A percentile compares a stretch with the other conserved stretches of the same genome.
Conservation (phyloP, 1,284 basidiomycete genomes). For the Lentinus polychrous region DNA sequence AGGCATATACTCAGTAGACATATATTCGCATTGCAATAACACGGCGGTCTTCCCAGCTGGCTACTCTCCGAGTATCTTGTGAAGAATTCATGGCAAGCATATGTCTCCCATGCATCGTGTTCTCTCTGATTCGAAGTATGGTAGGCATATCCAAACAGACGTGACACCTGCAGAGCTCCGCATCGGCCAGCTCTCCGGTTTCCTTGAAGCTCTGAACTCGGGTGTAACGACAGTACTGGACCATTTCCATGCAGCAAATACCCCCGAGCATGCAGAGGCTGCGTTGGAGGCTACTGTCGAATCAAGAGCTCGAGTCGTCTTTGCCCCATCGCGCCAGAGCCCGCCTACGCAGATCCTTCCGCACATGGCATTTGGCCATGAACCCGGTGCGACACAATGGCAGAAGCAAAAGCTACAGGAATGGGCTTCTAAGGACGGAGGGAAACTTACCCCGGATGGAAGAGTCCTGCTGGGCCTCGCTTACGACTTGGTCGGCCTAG, state of each 20-base stretch:
- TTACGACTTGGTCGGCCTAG: conserved; percentile 14
- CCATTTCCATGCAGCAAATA: conserved; percentile 26
- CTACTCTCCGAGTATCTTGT: conserved; percentile 25
- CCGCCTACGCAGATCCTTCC: conserved; percentile 20
- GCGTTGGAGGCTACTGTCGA: conserved; percentile 22
- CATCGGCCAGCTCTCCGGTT: conserved; percentile 26
- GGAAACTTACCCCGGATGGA: conserved; percentile 22
- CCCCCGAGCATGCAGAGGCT: conserved; percentile 23
- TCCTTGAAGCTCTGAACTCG: conserved; percentile 27
- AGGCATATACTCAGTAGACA: no score
- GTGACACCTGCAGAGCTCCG: conserved; percentile 24
- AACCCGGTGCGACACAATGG: conserved; percentile 21
- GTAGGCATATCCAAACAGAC: conserved; percentile 19
- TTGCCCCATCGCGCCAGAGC: conserved; percentile 24
- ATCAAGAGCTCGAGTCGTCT: conserved; percentile 25
- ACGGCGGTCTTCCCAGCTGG: conserved; percentile 15
- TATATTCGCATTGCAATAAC: not conserved
- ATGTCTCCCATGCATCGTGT: not conserved
- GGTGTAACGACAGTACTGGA: conserved; percentile 28
- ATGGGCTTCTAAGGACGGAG: conserved; percentile 21
- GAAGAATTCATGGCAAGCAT: conserved; percentile 22
- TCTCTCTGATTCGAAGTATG: not conserved
- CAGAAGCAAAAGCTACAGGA: conserved; percentile 23
- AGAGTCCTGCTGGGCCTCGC: conserved; percentile 29
- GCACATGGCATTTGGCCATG: conserved; percentile 19